Conservation (phyloP, 305 asterid genomes). For the Rubia tinctorum region DNA sequence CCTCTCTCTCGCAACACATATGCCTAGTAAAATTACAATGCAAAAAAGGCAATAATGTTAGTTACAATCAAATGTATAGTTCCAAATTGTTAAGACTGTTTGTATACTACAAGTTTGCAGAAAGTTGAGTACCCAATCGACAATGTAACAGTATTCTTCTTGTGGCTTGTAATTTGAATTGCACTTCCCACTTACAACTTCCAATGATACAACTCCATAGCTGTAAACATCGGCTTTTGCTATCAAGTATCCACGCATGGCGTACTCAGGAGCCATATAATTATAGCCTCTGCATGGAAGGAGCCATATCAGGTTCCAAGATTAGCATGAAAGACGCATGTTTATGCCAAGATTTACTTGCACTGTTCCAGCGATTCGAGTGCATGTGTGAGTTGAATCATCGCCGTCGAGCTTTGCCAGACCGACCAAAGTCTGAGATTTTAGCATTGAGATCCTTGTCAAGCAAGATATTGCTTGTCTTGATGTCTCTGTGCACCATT, state of each 20-base stretch:
- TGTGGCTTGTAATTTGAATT: slow-evolving; percentile 80
- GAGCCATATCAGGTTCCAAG: background rate
- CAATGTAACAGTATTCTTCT: slow-evolving; percentile 84
- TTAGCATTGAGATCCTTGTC: slow-evolving; percentile 76
- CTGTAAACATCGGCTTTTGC: slow-evolving; percentile 93
- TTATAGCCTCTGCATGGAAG: slow-evolving; percentile 58
- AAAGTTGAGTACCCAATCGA: slow-evolving; percentile 74
- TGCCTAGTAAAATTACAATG: slow-evolving; percentile 43
- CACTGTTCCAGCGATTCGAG: slow-evolving; percentile 95
- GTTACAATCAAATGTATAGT: background rate
- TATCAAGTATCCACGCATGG: slow-evolving; percentile 88
- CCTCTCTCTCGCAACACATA: slow-evolving; percentile 89
- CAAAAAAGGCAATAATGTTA: background rate
- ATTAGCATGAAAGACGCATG: background rate
- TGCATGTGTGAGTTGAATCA: slow-evolving; percentile 73
- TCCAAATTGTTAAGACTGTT: background rate
- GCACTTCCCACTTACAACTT: slow-evolving; percentile 88
- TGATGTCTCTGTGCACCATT: slow-evolving; percentile 89
- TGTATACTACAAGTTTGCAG: background rate
- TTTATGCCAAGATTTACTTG: slow-evolving; percentile 28
- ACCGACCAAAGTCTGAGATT: slow-evolving; percentile 90
- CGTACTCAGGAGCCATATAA: slow-evolving; percentile 98
- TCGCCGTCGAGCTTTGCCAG: slow-evolving; percentile 88
- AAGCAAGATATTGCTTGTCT: slow-evolving; percentile 77
- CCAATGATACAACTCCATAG: slow-evolving; percentile 91